Percentiles rank a stretch among this genome's conserved stretches.
Evolutionary conservation across 1,284 basidiomycete genomes (phyloP).

Genomic region (Ceratobasidium sp.): DNA sequence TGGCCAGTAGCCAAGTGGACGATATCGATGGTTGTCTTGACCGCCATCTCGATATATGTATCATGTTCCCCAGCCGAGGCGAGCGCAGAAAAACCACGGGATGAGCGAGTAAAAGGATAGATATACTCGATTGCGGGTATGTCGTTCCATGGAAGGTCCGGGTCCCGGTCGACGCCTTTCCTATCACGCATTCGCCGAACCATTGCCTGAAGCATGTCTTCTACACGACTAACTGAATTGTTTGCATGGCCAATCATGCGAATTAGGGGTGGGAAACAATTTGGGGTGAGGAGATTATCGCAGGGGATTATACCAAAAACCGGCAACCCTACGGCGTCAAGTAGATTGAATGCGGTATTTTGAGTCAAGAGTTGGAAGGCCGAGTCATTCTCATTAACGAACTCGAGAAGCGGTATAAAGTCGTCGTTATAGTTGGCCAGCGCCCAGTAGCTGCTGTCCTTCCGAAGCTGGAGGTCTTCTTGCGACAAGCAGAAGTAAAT

Average conservation of each 20-base stretch:
- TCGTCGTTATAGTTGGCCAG: neutral
- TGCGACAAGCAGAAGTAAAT: neutral
- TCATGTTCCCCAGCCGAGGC: neutral
- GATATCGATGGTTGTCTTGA: neutral
- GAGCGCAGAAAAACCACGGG: neutral
- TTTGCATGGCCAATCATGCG: constrained; percentile 19
- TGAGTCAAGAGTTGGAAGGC: neutral
- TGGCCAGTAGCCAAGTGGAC: neutral
- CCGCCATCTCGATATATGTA: neutral
- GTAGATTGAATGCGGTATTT: neutral
- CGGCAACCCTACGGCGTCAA: neutral
- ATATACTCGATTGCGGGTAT: constrained; percentile 18
- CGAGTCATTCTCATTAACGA: neutral
- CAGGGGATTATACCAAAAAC: neutral
- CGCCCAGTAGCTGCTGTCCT: neutral
- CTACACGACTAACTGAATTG: neutral
- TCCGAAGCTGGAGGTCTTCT: neutral
- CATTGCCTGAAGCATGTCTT: neutral
- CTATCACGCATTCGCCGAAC: neutral
- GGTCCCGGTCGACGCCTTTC: neutral
- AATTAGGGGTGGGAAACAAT: neutral
- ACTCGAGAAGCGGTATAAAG: neutral
- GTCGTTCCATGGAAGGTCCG: constrained; percentile 12
- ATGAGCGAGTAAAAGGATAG: neutral
- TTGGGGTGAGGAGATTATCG: neutral